These are phyloP conservation scores for Clonostachys byssicola DNA, from an alignment of 2,329 filamentous ascomycete species.

Conservation along the genomic window DNA sequence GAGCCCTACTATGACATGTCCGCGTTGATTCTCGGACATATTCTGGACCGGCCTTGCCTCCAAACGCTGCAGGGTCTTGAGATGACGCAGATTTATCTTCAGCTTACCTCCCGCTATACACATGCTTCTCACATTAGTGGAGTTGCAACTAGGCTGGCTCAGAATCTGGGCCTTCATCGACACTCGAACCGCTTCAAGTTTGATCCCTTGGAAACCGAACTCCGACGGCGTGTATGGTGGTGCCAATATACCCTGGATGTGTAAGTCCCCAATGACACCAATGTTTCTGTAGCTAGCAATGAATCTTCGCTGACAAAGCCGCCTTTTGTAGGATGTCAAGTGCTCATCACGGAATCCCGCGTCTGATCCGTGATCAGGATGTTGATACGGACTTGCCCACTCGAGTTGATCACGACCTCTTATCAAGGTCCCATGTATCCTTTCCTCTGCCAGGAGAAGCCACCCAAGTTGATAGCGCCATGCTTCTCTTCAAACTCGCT, in stretches of 20 bases:
- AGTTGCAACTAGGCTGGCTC: constrained; percentile 13
- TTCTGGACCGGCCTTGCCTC: constrained; percentile 9
- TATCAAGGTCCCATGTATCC: constrained; percentile 11
- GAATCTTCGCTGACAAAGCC: background rate
- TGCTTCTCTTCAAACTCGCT: constrained; percentile 14
- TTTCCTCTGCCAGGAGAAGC: constrained; percentile 15
- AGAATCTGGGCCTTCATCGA: constrained; percentile 14
- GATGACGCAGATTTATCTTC: constrained; percentile 14
- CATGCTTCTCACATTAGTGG: constrained; percentile 13
- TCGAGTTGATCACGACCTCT: constrained; percentile 13
- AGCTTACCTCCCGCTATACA: constrained; percentile 11
- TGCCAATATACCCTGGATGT: constrained; percentile 16
- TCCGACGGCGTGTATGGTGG: constrained; percentile 15
- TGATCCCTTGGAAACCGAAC: constrained; percentile 14
- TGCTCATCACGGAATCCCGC: constrained; percentile 16
- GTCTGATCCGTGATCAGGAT: constrained; percentile 15
- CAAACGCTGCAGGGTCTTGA: constrained; percentile 12
- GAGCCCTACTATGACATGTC: constrained; percentile 11
- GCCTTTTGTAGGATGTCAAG: constrained; percentile 13
- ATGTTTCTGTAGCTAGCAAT: background rate
- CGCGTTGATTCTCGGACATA: constrained; percentile 6
- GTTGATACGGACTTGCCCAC: constrained; percentile 16
- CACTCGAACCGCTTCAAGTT: constrained; percentile 17
- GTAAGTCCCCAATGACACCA: constrained; percentile 4
- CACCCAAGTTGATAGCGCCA: constrained; percentile 14